phyloP scores from a whole-genome alignment of 805 yeast species.

The Kodamaea restingae region DNA sequence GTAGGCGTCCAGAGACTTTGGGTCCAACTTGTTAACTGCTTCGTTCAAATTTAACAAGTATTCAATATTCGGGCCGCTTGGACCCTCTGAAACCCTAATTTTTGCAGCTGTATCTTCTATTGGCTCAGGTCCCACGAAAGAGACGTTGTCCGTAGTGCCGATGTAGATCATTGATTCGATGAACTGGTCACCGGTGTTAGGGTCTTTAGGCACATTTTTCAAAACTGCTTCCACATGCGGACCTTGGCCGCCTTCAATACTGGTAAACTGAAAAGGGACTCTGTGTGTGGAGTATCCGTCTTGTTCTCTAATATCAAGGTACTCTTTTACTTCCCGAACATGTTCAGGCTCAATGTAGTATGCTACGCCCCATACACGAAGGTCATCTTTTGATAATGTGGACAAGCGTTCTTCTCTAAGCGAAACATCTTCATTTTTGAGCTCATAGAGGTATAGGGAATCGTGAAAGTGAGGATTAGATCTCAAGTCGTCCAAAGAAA shows the following conservation, averaged over 20 bases:
- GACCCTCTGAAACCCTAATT: slow-evolving; percentile 60
- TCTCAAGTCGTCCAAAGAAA: slow-evolving; percentile 55
- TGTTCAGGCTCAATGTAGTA: slow-evolving; percentile 69
- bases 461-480: slow-evolving; percentile 35
- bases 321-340: slow-evolving; percentile 58
- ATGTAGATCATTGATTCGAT: slow-evolving; percentile 69
- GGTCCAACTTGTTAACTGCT: slow-evolving; percentile 11
- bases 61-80: slow-evolving; percentile 77
- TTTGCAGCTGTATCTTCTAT: slow-evolving; percentile 55
- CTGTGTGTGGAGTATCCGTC: slow-evolving; percentile 77
- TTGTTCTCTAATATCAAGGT: slow-evolving; percentile 80
- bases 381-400: slow-evolving; percentile 36
- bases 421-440: slow-evolving; percentile 9
- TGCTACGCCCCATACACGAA: slow-evolving; percentile 75
- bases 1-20: neutral
- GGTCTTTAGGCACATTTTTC: slow-evolving; percentile 14
- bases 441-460: slow-evolving; percentile 39
- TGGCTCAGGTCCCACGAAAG: slow-evolving; percentile 81
- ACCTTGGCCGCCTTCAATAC: slow-evolving; percentile 7
- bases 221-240: slow-evolving; percentile 7
- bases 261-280: slow-evolving; percentile 56
- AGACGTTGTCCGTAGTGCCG: slow-evolving; percentile 75
- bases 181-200: slow-evolving; percentile 34
- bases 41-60: slow-evolving; percentile 54
- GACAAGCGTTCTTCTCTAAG: slow-evolving; percentile 11